A percentile compares a stretch with the other conserved stretches of the same genome.
These are phyloP conservation scores for Entonaema liquescens DNA, from an alignment of 495 filamentous ascomycete species.

Conservation along the genomic window DNA sequence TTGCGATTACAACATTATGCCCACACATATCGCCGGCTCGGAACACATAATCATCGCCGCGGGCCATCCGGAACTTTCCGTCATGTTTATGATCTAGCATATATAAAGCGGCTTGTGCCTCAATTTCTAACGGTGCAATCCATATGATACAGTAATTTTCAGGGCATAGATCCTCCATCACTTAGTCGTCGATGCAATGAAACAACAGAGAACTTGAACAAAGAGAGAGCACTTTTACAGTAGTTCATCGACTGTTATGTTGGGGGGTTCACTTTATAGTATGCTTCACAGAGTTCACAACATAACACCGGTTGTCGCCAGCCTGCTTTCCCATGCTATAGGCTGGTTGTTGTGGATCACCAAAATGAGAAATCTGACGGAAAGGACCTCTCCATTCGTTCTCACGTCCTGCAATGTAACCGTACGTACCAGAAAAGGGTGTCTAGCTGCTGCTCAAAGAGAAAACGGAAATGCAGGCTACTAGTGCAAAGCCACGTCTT, in stretches of 20 bases:
- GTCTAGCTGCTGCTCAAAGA: not conserved
- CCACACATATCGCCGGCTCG: constrained; percentile 46
- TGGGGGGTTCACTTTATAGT: not conserved
- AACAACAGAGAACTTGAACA: not conserved
- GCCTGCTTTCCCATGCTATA: not conserved
- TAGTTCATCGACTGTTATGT: not conserved
- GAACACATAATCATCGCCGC: constrained; percentile 51
- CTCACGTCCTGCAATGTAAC: not conserved
- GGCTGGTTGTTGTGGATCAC: not conserved
- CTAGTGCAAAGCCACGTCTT: too few species aligned
- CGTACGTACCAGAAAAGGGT: not conserved
- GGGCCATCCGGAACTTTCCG: not conserved
- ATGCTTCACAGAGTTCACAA: not conserved
- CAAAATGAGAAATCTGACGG: not conserved
- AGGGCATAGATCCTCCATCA: not conserved
- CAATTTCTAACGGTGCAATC: not conserved
- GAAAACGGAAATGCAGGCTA: too few species aligned
- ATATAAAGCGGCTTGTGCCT: not conserved
- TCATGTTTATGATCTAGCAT: not conserved
- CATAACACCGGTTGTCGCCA: not conserved
- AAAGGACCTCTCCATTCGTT: not conserved
- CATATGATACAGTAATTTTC: not conserved
- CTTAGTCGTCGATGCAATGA: not conserved
- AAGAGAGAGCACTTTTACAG: not conserved
- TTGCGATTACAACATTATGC: constrained; percentile 56